Evolutionary conservation across 2,329 filamentous ascomycete species (phyloP), one percentile per base, ranked within the genome.

Genomic region (Sarocladium brachiariae): DNA sequence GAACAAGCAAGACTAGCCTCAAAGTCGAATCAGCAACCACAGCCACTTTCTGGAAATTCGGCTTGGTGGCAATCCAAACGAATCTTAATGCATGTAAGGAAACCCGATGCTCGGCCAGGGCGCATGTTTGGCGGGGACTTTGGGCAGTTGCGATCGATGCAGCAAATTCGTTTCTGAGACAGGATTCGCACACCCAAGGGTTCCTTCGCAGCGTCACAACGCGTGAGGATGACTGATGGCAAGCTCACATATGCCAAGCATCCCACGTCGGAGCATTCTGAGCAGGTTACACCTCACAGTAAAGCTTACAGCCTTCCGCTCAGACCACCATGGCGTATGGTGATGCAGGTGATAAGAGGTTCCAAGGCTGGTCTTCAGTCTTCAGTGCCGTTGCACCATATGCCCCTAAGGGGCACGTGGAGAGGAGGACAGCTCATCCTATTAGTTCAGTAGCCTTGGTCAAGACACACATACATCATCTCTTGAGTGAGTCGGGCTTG

Each of bases 81-180:
- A 39, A 5, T 19, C 21, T 25, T 25, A 5, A 43, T 43, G 21
- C 23, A 4, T 13, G n/a, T n/a, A n/a, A n/a, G n/a, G 9, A 25
- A 16, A 43, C 21, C n/a, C 21, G 3, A 6, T 14, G 19, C 13
- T 19, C 21, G n/a, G 3, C 10, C 19, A 25, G 39, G 21, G 14
- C n/a, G 21, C 39, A 43, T 24, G 6, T 18, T 25, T 27, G 24
- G 23, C 39, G 21, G 39, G 27, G 39, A 25, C 39, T 43, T 25
- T 43, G 10, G 25, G 25, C 13, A 19, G 16, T 31, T 31, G 43
- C 27, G 43, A 19, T 47, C 33, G 24, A 47, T 19, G 43, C 25
- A 47, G 16, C 43, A 47, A 13, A 9, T 31, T 33, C 7, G 18
- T 39, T 31, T 21, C 43, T 47, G 25, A 47, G 43, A 47, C 43